Evolutionary conservation across 2,329 filamentous ascomycete genomes (phyloP).

Genomic region (Dactylellina haptotyla): DNA sequence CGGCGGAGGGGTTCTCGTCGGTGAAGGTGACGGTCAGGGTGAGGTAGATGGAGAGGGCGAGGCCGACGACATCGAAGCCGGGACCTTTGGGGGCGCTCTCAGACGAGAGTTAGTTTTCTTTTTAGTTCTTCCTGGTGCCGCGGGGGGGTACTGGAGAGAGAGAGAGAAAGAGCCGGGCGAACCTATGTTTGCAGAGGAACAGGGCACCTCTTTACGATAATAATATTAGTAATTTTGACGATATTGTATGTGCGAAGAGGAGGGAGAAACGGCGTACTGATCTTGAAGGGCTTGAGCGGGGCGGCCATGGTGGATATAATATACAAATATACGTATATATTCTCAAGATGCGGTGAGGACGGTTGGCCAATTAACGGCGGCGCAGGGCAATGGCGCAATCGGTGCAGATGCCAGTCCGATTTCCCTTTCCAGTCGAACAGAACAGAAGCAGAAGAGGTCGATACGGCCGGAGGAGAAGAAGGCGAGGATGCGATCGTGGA

Average conservation of each 20-base stretch:
- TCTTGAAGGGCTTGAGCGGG: constrained; percentile 29
- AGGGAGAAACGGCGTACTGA: constrained; percentile 30
- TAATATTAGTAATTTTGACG: background rate
- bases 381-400: constrained; percentile 31
- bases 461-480: constrained; percentile 19
- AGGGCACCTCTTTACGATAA: constrained; percentile 76
- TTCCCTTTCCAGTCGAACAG: background rate
- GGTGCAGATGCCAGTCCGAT: background rate
- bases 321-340: too few relatives aligned
- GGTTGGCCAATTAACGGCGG: constrained; percentile 19
- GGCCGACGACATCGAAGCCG: constrained; percentile 96
- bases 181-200: constrained; percentile 95
- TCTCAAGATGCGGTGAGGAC: too few relatives aligned
- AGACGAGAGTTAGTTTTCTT: constrained; percentile 19
- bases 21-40: constrained; percentile 81
- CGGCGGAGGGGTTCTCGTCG: constrained; percentile 66
- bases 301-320: constrained; percentile 20
- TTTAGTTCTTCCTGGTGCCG: background rate
- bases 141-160: constrained; percentile 33
- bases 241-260: background rate
- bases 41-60: constrained; percentile 92
- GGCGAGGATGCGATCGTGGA: constrained; percentile 1
- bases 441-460: background rate
- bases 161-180: too few relatives aligned
- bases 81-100: constrained; percentile 67